Evolutionary conservation across 371 early-diverging fungal species (phyloP), one percentile per base, ranked within the genome.

Genomic region (Massospora cicadina): DNA sequence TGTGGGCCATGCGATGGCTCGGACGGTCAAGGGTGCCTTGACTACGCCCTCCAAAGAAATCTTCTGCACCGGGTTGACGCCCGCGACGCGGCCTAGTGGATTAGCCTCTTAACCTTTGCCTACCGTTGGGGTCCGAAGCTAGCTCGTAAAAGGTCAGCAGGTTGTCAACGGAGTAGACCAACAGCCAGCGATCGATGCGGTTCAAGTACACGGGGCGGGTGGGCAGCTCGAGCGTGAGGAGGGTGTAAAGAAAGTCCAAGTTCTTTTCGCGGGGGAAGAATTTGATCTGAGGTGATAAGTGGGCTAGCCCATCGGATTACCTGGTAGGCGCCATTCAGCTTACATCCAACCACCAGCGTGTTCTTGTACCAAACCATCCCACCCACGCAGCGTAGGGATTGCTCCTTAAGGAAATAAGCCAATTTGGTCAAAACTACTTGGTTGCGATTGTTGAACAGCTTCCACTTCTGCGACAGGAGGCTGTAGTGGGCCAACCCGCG

Each of bases 291-390:
- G n/a, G n/a, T n/a, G n/a, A n/a, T n/a, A n/a, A n/a, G n/a, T n/a
- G n/a, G n/a, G n/a, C n/a, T n/a, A n/a, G n/a, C n/a, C n/a, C n/a
- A n/a, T n/a, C n/a, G n/a, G n/a, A n/a, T n/a, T 78, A 79, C 29
- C 71, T 71, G 30, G 76, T 66, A 23, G 67, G n/a, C 70, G 32
- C 63, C 68, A 0, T 76, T 55, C 25, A 76, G 69, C 64, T 82
- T 79, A 55, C 84, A 82, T 5, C 80, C 79, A 24, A 75, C 83
- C 60, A 92, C 79, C 27, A 92, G 65, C 23, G 86, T 74, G 62
- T 82, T 75, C 55, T 80, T 83, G 68, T 77, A 86, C 93, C 93
- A 93, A 1, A 80, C 78, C 58, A 90, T 71, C 2, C 90, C 89
- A 23, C 89, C 89, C 24, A 79, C 77, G 21, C 76, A 82, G 12